phyloP scores from a whole-genome alignment of 805 yeast species.

The Metschnikowia lachancei region DNA sequence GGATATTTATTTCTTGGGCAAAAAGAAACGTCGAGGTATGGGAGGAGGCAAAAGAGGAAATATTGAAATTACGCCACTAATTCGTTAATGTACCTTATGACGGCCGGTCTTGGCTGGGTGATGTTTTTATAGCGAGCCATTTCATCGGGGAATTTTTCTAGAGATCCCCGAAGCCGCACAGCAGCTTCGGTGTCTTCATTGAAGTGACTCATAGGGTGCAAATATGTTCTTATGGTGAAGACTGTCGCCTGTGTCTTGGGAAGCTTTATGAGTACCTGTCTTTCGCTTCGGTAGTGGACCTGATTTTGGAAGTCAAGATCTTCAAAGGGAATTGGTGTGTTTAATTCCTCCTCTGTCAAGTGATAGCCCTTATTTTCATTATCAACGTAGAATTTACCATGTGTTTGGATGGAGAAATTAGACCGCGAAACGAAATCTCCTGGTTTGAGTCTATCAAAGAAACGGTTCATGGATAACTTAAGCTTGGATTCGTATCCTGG shows the following conservation, averaged over 20 bases:
- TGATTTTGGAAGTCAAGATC: conserved; percentile 41
- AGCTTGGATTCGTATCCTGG: conserved; percentile 42
- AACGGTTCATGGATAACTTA: conserved; percentile 41
- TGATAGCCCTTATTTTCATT: conserved; percentile 42
- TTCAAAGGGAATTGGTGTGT: conserved; percentile 25
- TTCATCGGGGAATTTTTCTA: conserved; percentile 58
- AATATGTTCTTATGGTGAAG: conserved; percentile 57
- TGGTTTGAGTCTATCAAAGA: conserved; percentile 34
- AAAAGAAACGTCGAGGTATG: conserved; percentile 62
- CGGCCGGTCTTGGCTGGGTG: conserved; percentile 70
- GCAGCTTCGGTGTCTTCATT: conserved; percentile 44
- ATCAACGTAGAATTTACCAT: conserved; percentile 32
- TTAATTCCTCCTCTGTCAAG: conserved; percentile 25
- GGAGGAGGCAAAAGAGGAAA: conserved; percentile 56
- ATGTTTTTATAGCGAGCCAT: conserved; percentile 61
- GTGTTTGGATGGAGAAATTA: conserved; percentile 42
- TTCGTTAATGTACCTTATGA: conserved; percentile 27
- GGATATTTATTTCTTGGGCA: conserved; percentile 63
- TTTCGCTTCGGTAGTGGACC: conserved; percentile 57
- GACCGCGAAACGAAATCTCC: conserved; percentile 40
- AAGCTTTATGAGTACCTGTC: conserved; percentile 54
- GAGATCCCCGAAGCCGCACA: conserved; percentile 58
- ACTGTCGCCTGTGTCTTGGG: conserved; percentile 47
- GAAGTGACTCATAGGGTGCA: conserved; percentile 49
- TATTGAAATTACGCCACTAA: conserved; percentile 17